Evolutionary conservation across 2,329 filamentous ascomycete species (phyloP), one percentile per base, ranked within the genome.

Genomic region (Cladosporium sp.): DNA sequence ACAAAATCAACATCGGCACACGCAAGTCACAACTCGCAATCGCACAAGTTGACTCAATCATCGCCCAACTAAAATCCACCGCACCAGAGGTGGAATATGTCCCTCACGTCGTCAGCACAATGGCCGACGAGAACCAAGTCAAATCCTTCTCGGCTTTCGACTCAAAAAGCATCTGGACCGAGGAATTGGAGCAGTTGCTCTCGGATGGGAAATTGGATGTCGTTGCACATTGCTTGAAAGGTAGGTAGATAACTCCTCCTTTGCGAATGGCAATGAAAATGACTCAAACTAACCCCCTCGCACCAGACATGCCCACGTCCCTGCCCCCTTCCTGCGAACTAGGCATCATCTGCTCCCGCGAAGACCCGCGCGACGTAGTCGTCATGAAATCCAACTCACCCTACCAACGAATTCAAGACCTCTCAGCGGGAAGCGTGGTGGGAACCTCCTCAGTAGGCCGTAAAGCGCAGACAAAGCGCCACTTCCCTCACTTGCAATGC

Each of bases 101-200:
- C 58, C 83, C 93, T 54, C 80, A 85, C 63, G 83, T 86, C 53
- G 85, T 91, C 71, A 83, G 86, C 57, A 88, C 89, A 11, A 80
- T 85, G 45, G 91, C 89, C 55, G 91, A 96, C 72, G 84, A 85
- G 69, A 89, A 96, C 74, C 90, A 93, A 71, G 79, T 81, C 52
- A 95, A 89, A 43, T 84, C 89, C 4, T 80, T 96, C 45, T 88
- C 90, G 65, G 86, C 88, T 60, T 85, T 96, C 65, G 86, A 84
- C 52, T 86, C 88, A 50, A 96, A 96, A 75, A 89, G 87, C 52
- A 74, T 97, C 54, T 97, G 91, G 91, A 96, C 92, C 3, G 82
- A 88, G 58, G 90, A 96, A 72, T 76, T 97, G 43, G 91, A 96
- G 70, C 84, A 83, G 24, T 76, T 82, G 61, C 76, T 95, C 47